Conservation (phyloP, 495 filamentous ascomycete genomes). For the Pseudoneurospora amorphoporcata region DNA sequence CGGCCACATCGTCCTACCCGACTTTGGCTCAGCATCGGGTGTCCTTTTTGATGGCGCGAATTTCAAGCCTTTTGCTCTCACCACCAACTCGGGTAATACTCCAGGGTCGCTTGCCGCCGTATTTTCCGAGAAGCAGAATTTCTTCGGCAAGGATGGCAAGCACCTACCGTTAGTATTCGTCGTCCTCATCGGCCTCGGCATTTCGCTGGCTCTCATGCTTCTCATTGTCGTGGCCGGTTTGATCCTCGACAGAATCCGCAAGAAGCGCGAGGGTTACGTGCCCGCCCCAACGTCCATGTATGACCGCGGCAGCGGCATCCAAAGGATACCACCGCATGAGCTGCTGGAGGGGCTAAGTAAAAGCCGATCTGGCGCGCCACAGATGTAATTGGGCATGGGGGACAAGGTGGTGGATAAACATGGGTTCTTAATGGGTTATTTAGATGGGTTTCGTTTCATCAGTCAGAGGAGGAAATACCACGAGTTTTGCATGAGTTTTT, state of each 20-base stretch:
- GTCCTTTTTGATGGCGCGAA: conserved; percentile 74
- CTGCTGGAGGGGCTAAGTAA: conserved; percentile 50
- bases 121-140: conserved; percentile 64
- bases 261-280: conserved; percentile 76
- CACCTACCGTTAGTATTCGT: conserved; percentile 73
- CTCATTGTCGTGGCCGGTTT: conserved; percentile 79
- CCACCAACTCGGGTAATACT: conserved; percentile 48
- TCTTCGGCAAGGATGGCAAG: conserved; percentile 38
- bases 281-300: conserved; percentile 65
- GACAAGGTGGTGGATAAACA: not conserved
- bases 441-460: not conserved
- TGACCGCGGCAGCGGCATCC: conserved; percentile 66
- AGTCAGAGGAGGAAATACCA: not conserved
- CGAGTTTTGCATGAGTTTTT: not conserved
- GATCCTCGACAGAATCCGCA: conserved; percentile 71
- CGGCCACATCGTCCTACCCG: conserved; percentile 63
- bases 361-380: conserved; percentile 29
- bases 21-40: conserved; percentile 73
- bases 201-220: conserved; percentile 77
- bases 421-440: not conserved
- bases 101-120: conserved; percentile 66
- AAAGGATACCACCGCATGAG: conserved; percentile 70
- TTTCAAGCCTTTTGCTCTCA: conserved; percentile 70
- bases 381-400: conserved; percentile 21
- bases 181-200: conserved; percentile 84